phyloP scores from a whole-genome alignment of 805 yeast genomes.

The Kodamaea kakaduensis region DNA sequence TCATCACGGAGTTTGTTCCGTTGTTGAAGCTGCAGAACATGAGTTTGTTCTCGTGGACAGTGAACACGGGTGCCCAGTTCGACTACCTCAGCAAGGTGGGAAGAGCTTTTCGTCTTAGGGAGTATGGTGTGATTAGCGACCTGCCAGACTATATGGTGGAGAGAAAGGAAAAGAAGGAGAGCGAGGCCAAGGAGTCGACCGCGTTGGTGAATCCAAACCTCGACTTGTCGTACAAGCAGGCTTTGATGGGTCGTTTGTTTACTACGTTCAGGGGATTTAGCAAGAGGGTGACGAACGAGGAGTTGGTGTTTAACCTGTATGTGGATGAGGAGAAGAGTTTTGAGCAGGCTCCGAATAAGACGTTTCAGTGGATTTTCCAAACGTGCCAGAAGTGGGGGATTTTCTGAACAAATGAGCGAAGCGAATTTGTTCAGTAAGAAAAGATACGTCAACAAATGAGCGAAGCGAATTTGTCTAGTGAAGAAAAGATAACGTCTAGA shows the following conservation, averaged over 20 bases:
- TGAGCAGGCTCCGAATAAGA: constrained; percentile 2
- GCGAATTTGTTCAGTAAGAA: too few species aligned
- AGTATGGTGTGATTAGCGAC: constrained; percentile 37
- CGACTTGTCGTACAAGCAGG: constrained; percentile 6
- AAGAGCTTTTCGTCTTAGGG: constrained; percentile 18
- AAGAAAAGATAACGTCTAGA: too few species aligned
- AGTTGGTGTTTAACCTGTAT: constrained; percentile 5
- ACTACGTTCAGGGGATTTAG: constrained; percentile 1
- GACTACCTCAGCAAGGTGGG: constrained; percentile 30
- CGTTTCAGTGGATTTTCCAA: constrained; percentile 6
- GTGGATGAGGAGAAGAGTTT: constrained; percentile 6
- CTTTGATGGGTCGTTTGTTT: constrained; percentile 3
- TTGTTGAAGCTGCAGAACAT: constrained; percentile 28
- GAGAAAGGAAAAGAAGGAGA: constrained; percentile 8
- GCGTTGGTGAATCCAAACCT: constrained; percentile 2
- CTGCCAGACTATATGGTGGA: constrained; percentile 32
- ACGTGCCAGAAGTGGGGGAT: constrained; percentile 9
- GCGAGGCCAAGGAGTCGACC: constrained; percentile 2
- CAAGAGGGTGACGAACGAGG: constrained; percentile 7
- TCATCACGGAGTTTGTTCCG: constrained; percentile 35
- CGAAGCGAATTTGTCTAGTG: too few species aligned
- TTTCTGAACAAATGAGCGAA: too few species aligned
- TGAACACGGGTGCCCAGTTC: constrained; percentile 33
- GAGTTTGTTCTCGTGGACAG: constrained; percentile 38
- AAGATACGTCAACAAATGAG: too few species aligned